Base-by-base conservation (phyloP, 2,329 filamentous ascomycete species). In the Aspergillus brunneoviolaceus region DNA sequence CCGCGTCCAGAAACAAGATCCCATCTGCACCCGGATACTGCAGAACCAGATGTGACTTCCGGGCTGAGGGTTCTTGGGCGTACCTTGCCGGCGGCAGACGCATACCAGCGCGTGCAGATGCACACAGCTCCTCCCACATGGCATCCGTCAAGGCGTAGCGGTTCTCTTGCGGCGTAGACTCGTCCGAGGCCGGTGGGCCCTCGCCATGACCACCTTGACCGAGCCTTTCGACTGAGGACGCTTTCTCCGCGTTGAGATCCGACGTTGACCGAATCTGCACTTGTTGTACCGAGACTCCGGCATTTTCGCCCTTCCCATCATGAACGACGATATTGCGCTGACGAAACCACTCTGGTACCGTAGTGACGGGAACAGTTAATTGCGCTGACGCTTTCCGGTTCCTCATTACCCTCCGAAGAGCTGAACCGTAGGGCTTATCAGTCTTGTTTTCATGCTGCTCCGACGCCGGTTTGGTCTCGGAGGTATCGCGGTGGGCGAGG, bases 11-110 rank as follows among this genome's bases (percentile, higher is more conserved):
- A 62, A 84, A 81, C 51, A 74, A 72, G 58, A 81, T 84, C 45
- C 80, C 83, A 51, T 84, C 82, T 48, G 83, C 79, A 27, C 81
- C 80, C 1, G 86, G 85, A 63, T 86, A 87, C 59, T 86, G 82
- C 12, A 89, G 74, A 5, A 85, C 78, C 19, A 87, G 74, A 64
- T 88, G 83, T 3, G 84, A 82, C 63, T 85, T 85, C 31, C 75
- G 72, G 25, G 78, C 76, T 2, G 81, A 76, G 51, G 82, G 81
- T n/a, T 78, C 77, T 53, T 79, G 77, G 54, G 76, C 71, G 60
- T 76, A 78, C 47, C 76, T 73, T 11, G 68, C 60, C 7, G 74
- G 67, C 25, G 76, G 78, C 58, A 78, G 70, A 60, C 66, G 77
- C 60, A 87, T 72, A 21, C 82, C 82, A 42, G 83, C 81, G 61